Conservation (phyloP, 2,329 filamentous ascomycete species). For the Nothomitra cinnamomea region DNA sequence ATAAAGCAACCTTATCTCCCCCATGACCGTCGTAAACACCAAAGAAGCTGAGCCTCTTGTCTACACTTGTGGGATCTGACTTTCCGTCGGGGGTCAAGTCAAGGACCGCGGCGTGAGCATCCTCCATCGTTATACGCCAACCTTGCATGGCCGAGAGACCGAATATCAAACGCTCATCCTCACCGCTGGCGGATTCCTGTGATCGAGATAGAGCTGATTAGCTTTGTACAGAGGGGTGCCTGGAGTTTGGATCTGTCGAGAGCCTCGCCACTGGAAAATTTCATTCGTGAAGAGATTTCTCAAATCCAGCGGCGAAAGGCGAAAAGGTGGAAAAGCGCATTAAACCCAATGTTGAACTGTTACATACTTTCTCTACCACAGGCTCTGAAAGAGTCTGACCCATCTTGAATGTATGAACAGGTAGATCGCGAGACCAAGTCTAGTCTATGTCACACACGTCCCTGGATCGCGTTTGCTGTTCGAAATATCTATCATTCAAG, state of each 20-base stretch:
- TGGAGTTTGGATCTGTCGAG: background rate
- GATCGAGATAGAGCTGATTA: background rate
- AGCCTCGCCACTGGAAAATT: background rate
- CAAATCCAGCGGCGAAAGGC: background rate
- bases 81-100: slow-evolving; percentile 54
- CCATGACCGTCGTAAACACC: slow-evolving; percentile 97
- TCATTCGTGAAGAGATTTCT: too few relatives aligned
- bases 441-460: background rate
- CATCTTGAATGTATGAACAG: slow-evolving; percentile 35
- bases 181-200: slow-evolving; percentile 73
- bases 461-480: background rate
- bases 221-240: too few relatives aligned
- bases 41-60: slow-evolving; percentile 78
- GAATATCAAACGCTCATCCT: slow-evolving; percentile 84
- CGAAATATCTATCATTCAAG: background rate
- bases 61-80: slow-evolving; percentile 39
- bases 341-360: background rate
- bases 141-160: slow-evolving; percentile 98
- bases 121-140: slow-evolving; percentile 99
- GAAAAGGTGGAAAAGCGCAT: background rate
- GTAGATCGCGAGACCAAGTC: background rate
- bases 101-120: slow-evolving; percentile 78
- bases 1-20: slow-evolving; percentile 88
- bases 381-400: slow-evolving; percentile 99
- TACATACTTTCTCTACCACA: slow-evolving; percentile 90